Evolutionary conservation across 257 asterid genomes (phyloP), one percentile per base, ranked within the genome.

Genomic region (Solanum sejunctum): DNA sequence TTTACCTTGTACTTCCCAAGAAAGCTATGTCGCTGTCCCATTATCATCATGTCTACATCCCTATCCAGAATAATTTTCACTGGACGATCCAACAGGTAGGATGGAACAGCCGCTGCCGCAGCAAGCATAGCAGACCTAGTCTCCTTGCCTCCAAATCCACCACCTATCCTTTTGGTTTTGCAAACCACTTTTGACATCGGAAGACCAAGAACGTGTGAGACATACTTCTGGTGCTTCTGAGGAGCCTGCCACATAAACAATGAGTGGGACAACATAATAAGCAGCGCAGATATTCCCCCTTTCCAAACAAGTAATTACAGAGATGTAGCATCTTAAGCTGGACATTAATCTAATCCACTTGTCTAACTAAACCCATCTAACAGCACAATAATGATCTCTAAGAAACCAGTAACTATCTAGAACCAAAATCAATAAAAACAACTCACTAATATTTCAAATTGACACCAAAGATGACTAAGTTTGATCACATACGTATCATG

Each of bases 111-210:
- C 32, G 92, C 98, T 77, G 75, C 95, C 26, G 96, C 98, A 86
- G 98, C 97, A 89, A 96, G 39, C 57, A 90, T 82, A 87, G 94
- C 98, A 60, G 98, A 93, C 84, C 98, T 93, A 64, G 98, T 96
- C 86, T 96, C 99, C 92, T 96, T 96, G 82, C 99, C 99, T 84
- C 99, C 99, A 87, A 96, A 96, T 70, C 98, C 99, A 90, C 99
- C 99, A 28, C 98, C 99, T 75, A 96, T 92, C 92, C 99, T 89
- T 93, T 96, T 96, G 55, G 97, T 93, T 93, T 90, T 96, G 93
- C 99, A 96, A 58, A 96, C 98, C 81, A 96, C 99, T 89, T 96
- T 96, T 57, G 99, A 92, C 99, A 95, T 96, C 55, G 99, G 95
- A 85, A 96, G 97, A 85, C 97, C 98, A 71, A 96, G 98, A 84